Evolutionary conservation across 768 basidiomycete species (phyloP), one percentile per base, ranked within the genome.

Genomic region (Clathrus columnatus): DNA sequence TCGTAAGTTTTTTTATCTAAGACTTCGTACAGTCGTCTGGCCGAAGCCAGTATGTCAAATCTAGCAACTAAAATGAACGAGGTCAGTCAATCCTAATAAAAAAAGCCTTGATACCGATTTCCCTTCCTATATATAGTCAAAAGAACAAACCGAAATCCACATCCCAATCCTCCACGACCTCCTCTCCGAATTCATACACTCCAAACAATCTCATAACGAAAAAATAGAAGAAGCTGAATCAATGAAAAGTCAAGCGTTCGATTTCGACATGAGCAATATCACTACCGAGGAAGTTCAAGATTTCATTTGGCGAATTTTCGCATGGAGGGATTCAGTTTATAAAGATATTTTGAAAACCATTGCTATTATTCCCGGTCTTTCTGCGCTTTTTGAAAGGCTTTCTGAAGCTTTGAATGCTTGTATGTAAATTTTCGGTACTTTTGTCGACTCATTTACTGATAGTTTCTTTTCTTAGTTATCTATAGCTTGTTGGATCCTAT

Each of bases 401-500:
- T 76, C 80, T 8, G 80, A 85, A 61, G 76, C 81, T 4, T 65
- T 88, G 57, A 84, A 85, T 59, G 82, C 80, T 59, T 86, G 84
- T 81, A 58, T 56, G 79, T 65, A 29, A 28, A 28, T 21, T 41
- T 2, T 27, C 26, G 10, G 14, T 48, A 5, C 18, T 20, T 17
- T 48, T 46, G 26, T 6, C 6, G 8, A 17, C 1, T 24, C 20
- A 48, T 32, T 23, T 54, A 47, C 49, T 60, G 7, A 64, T 28
- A 18, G 50, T 17, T 26, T 21, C 11, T 23, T 48, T 11, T 46
- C 3, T 27, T 44, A 83, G 81, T 78, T 61, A 78, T 85, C 23
- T 84, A 83, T 64, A 82, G 83, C 10, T 71, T 84, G 28, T 67
- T 86, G 36, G 83, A 85, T 23, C 84, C 85, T 11, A 85, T 78